Evolutionary conservation across 441 rosid genomes (phyloP), one percentile per base, ranked within the genome.

Genomic region (Erodium chrysanthum): DNA sequence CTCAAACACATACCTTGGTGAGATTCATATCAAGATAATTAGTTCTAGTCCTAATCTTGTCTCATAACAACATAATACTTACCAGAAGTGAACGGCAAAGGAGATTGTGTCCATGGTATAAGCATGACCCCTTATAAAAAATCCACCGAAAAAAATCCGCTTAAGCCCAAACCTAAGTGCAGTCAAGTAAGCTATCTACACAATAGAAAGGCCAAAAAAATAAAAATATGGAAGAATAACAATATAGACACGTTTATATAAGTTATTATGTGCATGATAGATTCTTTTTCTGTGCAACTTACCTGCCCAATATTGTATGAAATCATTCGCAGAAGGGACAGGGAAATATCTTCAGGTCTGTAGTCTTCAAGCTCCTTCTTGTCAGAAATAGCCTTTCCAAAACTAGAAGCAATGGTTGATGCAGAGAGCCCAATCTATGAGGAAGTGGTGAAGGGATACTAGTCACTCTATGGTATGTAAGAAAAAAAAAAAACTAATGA

Each of bases 241-340:
- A 27, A 22, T 4, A 58, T 11, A 58, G 31, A 21, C 63, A 58
- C 14, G 21, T 56, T 56, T 11, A 56, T 21, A 56, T 22, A 2
- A n/a, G 52, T 58, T 58, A 58, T 58, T 52, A 9, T 50, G 10
- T 17, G 11, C 22, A 18, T 18, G 3, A 6, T 18, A 8, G 59
- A 52, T 22, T 48, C 23, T 46, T 20, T 22, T 44, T 65, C 58
- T 17, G 4, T 6, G 68, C 58, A 29, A 25, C 75, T 76, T 74
- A 87, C 99, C 96, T 95, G 97, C 31, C 99, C 99, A 67, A 95
- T 92, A 74, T 95, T 95, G 76, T 95, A 92, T 12, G 98, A 95
- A 64, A 95, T 92, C 98, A 95, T 95, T 76, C 97, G 89, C 91
- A 95, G 64, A 62, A 95, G 98, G 73, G 98, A 95, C 66, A 95